Evolutionary conservation across 1,139 yeast species (phyloP), one percentile per base, ranked within the genome.

Genomic region (Geotrichum siamense): DNA sequence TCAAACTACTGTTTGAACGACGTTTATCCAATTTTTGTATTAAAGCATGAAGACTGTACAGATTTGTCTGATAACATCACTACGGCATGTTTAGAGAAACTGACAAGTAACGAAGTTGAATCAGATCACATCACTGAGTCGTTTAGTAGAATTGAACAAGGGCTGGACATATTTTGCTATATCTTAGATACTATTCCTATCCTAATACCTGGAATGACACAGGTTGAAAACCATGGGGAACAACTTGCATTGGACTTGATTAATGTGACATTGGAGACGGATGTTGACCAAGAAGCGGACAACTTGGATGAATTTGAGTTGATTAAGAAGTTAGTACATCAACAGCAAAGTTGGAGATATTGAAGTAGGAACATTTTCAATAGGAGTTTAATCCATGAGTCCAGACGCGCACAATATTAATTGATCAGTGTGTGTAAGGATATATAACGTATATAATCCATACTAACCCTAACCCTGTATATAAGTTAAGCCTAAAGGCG

Each of bases 161-260:
- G 47, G 5, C 32, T 43, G n/a, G 47, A 38, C 25, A 21, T 43
- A 1, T 39, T 43, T 35, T 43, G 47, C 31, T 43, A 39, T 32
- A 41, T 43, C 10, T 9, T 43, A 22, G 47, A 43, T 32, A 43
- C 47, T 3, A 28, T 39, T 16, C 47, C 47, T 2, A 15, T 35
- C 5, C 15, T 31, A 13, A 43, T 43, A n/a, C 16, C 41, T 13
- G 39, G 35, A 2, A 15, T 28, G 3, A 38, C 45, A 17, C 6
- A n/a, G 16, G 13, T 41, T 9, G 44, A 41, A 6, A 39, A 41
- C 22, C 23, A 29, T 4, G 23, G 40, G 2, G 16, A 28, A 22
- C 12, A 17, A 16, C 20, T 41, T 17, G 5, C 40, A 5, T 16
- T 23, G 6, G 26, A 23, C 10, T 21, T 43, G 5, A 38, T 43